Base-by-base conservation (phyloP, 371 early-diverging fungal genomes). In the Entomophthora muscae region DNA sequence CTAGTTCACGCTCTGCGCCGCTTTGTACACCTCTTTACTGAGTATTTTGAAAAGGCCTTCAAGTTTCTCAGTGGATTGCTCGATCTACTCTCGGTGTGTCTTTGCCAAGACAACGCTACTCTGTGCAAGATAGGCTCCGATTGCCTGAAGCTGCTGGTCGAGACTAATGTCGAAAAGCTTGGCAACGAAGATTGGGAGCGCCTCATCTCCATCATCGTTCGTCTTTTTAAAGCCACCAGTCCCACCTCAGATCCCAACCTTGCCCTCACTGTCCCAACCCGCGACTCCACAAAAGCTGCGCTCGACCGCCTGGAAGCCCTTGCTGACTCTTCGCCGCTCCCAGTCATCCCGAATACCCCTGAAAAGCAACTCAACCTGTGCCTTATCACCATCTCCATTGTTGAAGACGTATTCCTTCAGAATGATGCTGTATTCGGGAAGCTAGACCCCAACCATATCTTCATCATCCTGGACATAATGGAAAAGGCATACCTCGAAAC, bases 61-160 rank as follows among this genome's bases (percentile, higher is more conserved):
- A 75, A 70, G 13, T 76, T 84, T 74, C 78, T 92, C 73, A 81
- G 77, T 30, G 84, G 84, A 29, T 74, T 95, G 7, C 73, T 95
- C 52, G 85, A 86, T 32, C 69, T 95, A 26, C 76, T 93, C 55
- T 75, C 77, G 12, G 72, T 85, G 54, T 93, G 93, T 71, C 86
- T 92, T 66, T 83, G 83, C 23, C 93, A 93, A 77, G 92, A 90
- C 63, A 55, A 55, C 27, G 92, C 94, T 68, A 84, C 90, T 0
- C 76, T 95, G 62, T 87, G 90, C n/a, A 76, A 86, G 56, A 91
- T 93, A 64, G 96, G 96, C 1, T 86, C 88, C 30, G 85, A 88
- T 53, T 93, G 96, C 67, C 71, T 95, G 64, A 90, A 89, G 69
- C 88, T 89, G 64, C 80, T 93, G 64, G 80, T 95, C 42, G 88